Evolutionary conservation across 495 filamentous ascomycete species (phyloP), one percentile per base, ranked within the genome.

Genomic region (Lichenothelia convexa): DNA sequence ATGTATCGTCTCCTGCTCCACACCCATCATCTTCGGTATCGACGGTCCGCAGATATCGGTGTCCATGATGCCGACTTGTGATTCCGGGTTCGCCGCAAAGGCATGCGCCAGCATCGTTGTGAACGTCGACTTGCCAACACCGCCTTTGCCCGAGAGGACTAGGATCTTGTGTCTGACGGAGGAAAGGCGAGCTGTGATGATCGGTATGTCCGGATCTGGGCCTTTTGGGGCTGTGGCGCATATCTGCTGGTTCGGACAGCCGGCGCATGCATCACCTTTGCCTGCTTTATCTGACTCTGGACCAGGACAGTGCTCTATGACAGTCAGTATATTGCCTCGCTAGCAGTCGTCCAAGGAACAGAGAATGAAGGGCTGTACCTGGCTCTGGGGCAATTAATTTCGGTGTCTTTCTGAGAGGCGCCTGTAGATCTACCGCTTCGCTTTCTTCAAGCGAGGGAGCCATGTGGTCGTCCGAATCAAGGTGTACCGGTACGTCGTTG

Each of bases 1-100:
- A 53, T 95, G 91, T 21, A 97, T 91, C 0, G 80, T 86, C 59
- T 94, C 86, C 3, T 68, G 53, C 56, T 93, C 83, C 1, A 93
- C 87, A 15, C 91, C 89, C 71, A 97, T 81, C 91, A 97, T 94
- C 59, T 91, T 91, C 0, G 89, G 89, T 39, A 95, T 93, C 33
- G 70, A 78, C 0, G 89, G 89, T 0, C 89, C 89, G 55, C 81
- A 89, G 43, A 97, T 89, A 58, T 97, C 89, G 1, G 87, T 87
- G 50, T 97, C 89, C 80, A 93, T 92, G 35, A 97, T 71, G 8
- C 86, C 87, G 4, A 97, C 77, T 7, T 73, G 80, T 15, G 57
- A 71, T 7, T 71, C 70, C 2, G 73, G 68, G 51, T 87, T 78
- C 11, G 71, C 64, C 1, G 91, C 83, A 37, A 95, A 87, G 1